These are phyloP conservation scores for Galerina sulciceps DNA, from an alignment of 768 basidiomycete species.

Conservation along the genomic window DNA sequence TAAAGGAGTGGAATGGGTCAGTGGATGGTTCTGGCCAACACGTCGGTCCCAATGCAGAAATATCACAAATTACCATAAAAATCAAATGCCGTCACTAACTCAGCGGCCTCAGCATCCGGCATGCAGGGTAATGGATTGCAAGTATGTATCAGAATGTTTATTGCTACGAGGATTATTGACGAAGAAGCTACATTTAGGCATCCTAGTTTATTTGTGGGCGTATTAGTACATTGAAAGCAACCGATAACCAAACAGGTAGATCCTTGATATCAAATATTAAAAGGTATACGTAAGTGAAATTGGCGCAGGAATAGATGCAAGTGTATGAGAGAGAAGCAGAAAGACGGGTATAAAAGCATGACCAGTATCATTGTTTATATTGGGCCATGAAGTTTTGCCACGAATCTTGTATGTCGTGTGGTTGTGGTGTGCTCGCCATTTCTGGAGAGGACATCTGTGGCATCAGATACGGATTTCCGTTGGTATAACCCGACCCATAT, in stretches of 20 bases:
- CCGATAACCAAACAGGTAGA: background rate
- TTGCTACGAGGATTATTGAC: background rate
- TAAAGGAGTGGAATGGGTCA: background rate
- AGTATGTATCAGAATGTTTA: too few species aligned
- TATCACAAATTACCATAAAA: background rate
- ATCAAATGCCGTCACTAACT: background rate
- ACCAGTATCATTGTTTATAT: slow-evolving; percentile 34
- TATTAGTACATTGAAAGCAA: background rate
- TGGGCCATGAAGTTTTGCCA: slow-evolving; percentile 55
- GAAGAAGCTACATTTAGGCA: background rate
- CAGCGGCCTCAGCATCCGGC: too few species aligned
- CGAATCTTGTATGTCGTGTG: slow-evolving; percentile 43
- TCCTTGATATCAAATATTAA: background rate
- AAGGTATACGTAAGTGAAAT: background rate
- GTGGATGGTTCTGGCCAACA: background rate
- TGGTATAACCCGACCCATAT: slow-evolving; percentile 12
- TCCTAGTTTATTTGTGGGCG: background rate
- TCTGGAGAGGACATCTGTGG: slow-evolving; percentile 27
- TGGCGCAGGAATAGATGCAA: background rate
- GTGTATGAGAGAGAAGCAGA: background rate
- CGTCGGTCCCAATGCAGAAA: slow-evolving; percentile 6
- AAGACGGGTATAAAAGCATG: background rate
- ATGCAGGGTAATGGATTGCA: too few species aligned
- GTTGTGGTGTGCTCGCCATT: slow-evolving; percentile 33
- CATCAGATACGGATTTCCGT: slow-evolving; percentile 16